Percentiles rank a stretch among this genome's conserved stretches.
phyloP scores from a whole-genome alignment of 345 rosid species.

The Gossypium thurberi region DNA sequence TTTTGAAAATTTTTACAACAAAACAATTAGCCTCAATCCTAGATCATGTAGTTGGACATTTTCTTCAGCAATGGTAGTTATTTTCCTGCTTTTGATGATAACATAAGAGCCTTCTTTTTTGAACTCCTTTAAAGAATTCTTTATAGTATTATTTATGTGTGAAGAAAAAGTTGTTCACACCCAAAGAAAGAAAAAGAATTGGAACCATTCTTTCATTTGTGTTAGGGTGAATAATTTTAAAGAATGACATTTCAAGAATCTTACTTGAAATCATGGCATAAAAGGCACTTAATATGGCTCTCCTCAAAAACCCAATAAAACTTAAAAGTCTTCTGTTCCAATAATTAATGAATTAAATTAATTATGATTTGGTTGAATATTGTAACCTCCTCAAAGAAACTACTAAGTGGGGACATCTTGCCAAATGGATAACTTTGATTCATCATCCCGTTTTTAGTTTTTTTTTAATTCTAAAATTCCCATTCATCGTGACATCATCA shows the following conservation, averaged over 20 bases:
- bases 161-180: background rate
- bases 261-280: background rate
- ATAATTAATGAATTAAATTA: background rate
- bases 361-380: background rate
- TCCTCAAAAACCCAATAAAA: background rate
- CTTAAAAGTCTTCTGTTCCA: background rate
- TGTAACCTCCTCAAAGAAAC: background rate
- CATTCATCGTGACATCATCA: background rate
- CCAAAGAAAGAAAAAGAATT: background rate
- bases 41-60: constrained; percentile 24
- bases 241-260: too few relatives aligned
- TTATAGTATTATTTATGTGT: background rate
- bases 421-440: background rate
- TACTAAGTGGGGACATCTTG: background rate
- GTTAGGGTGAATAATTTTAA: too few relatives aligned
- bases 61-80: constrained; percentile 25
- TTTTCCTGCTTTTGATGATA: constrained; percentile 19
- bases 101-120: background rate
- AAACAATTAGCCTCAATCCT: constrained; percentile 10
- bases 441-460: background rate
- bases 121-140: background rate
- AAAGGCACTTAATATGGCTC: background rate
- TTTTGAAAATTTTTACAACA: constrained; percentile 44
- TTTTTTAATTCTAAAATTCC: background rate
- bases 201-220: background rate